Evolutionary conservation across 1,139 yeast species (phyloP).

Genomic region (Pichia sp.): DNA sequence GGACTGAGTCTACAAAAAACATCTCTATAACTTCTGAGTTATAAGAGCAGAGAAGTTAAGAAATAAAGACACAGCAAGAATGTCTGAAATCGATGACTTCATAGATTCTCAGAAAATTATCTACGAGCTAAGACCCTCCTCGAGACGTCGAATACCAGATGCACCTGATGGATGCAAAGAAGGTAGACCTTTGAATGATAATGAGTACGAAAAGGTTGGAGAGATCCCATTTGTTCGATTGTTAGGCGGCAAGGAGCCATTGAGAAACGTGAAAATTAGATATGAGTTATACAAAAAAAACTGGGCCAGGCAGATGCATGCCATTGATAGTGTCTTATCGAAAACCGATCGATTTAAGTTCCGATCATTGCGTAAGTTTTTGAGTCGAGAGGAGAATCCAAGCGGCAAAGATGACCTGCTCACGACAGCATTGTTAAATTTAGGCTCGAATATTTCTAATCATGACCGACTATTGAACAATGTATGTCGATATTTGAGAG

Average conservation of each 20-base stretch:
- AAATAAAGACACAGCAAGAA: neutral
- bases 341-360: conserved; percentile 41
- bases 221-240: conserved; percentile 38
- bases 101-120: conserved; percentile 32
- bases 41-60: too few relatives aligned
- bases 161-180: conserved; percentile 18
- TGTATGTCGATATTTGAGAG: conserved; percentile 33
- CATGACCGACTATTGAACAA: conserved; percentile 47
- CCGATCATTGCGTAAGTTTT: conserved; percentile 34
- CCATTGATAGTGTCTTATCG: conserved; percentile 39
- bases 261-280: conserved; percentile 36
- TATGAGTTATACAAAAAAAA: conserved; percentile 39
- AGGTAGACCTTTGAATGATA: conserved; percentile 19
- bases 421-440: conserved; percentile 44
- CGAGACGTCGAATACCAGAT: neutral
- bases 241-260: conserved; percentile 41
- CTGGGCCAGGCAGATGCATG: conserved; percentile 39
- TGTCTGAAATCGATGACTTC: conserved; percentile 15
- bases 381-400: conserved; percentile 21
- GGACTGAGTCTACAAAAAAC: too few relatives aligned
- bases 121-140: conserved; percentile 23
- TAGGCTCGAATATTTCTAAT: conserved; percentile 58
- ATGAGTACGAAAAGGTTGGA: conserved; percentile 11
- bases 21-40: too few relatives aligned
- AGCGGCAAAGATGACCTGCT: conserved; percentile 30